Base-by-base conservation (phyloP, 1,284 basidiomycete species). In the Malassezia arunalokei region DNA sequence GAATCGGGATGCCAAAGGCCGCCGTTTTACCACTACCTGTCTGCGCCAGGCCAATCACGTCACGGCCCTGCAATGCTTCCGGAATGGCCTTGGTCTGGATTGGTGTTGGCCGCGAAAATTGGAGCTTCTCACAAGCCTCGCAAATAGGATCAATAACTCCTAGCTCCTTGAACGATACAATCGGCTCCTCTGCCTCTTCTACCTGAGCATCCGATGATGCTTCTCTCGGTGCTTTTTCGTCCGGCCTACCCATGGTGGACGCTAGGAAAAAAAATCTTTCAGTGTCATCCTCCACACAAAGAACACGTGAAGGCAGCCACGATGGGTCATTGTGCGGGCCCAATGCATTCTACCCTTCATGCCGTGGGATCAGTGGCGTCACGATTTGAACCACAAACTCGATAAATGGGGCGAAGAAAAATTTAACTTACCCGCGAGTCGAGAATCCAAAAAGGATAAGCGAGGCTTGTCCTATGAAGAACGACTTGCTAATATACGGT, bases 1-100 rank as follows among this genome's bases (percentile, higher is more conserved):
- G 78, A 56, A 99, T 92, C 5, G 94, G 94, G 5, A 98, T 77
- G 15, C 87, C 87, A 76, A 98, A 98, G 3, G 94, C 94, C 8
- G 91, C 94, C 1, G 94, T 98, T 77, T 98, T 98, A 62, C 94
- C 94, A 14, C 87, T 91, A 43, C 94, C 94, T 1, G 94, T 99
- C 66, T 89, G 86, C 20, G 94, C 94, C 15, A 98, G 85, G 24
- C 94, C 94, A 57, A 99, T 98, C 60, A 99, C 88, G 76, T 99
- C 94, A 66, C 85, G 81, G 0, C 89, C 89, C 68, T 86, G 78
- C 1, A 99, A 76, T 11, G 92, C 92, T 76, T 84, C 82, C 0
- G 94, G 94, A 49, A 99, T 82, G n/a, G 81, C 79, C 65, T 90
- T 82, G 12, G 79, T 77, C 75, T 99, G 94, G 64, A 99, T 98